These are phyloP conservation scores for Globisporangium carolinianum DNA, from an alignment of 352 stramenopile species.

Conservation along the genomic window DNA sequence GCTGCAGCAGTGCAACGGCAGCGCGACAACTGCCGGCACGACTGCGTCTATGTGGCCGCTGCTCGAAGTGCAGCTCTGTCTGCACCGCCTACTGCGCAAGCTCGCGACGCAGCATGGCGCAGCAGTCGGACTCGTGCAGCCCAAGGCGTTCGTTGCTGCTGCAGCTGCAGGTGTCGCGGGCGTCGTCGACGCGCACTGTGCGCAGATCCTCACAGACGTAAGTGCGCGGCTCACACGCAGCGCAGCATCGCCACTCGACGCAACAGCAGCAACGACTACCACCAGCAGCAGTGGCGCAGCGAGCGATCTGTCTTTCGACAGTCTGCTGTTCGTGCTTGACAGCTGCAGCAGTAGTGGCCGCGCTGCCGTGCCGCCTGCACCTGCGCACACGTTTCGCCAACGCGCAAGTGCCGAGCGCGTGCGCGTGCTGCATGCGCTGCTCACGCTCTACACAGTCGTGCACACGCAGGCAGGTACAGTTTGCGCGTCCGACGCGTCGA, in stretches of 20 bases:
- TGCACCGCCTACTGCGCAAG: conserved; percentile 42
- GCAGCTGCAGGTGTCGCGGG: conserved; percentile 23
- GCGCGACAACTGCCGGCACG: not conserved
- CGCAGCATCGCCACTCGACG: not conserved
- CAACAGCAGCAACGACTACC: no score
- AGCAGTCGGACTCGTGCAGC: conserved; percentile 22
- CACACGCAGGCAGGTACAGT: conserved; percentile 8
- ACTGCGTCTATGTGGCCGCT: conserved; percentile 34
- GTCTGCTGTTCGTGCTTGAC: conserved; percentile 29
- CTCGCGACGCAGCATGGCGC: conserved; percentile 11
- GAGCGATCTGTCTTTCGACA: conserved; percentile 30
- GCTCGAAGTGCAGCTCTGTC: conserved; percentile 48
- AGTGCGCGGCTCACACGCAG: conserved; percentile 1
- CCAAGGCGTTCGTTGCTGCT: conserved; percentile 29
- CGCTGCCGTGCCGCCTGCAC: not conserved
- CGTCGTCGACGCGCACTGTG: conserved; percentile 21
- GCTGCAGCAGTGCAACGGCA: conserved; percentile 3
- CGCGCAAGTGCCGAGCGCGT: not conserved
- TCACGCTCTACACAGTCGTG: conserved; percentile 31
- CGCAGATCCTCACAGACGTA: conserved; percentile 6
- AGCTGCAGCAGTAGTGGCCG: conserved; percentile 19
- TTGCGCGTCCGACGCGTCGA: not conserved
- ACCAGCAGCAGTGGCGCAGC: no score
- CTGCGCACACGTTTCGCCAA: conserved; percentile 5
- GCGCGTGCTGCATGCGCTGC: conserved; percentile 21